Evolutionary conservation across 139 green algal species (phyloP).

Genomic region (Chlamydomonas applanata): DNA sequence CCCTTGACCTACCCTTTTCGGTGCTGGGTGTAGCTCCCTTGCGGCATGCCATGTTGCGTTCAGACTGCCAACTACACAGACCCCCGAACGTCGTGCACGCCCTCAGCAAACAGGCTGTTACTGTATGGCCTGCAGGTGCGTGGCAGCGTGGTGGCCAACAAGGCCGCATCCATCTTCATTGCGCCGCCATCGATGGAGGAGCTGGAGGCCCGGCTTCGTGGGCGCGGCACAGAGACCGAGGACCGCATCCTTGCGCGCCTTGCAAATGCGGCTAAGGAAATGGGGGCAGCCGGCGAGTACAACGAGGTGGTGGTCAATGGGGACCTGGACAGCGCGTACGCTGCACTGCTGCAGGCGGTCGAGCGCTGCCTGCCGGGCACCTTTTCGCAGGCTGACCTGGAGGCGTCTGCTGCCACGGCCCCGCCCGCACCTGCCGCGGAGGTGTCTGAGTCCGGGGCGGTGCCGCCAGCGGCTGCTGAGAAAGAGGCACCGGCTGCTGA

Average conservation of each 20-base stretch:
- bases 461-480: not conserved
- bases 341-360: slow-evolving; percentile 31
- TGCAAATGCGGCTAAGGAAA: slow-evolving; percentile 56
- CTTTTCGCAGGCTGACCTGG: not conserved
- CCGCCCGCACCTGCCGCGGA: not conserved
- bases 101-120: no score
- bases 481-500: not conserved
- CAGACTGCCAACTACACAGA: no score
- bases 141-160: slow-evolving; percentile 24
- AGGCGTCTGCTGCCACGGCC: not conserved
- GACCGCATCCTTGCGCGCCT: slow-evolving; percentile 74
- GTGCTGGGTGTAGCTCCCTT: no score
- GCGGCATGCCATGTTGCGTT: no score
- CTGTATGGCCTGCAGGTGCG: no score
- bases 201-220: slow-evolving; percentile 71
- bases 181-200: slow-evolving; percentile 69
- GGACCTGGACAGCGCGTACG: slow-evolving; percentile 58
- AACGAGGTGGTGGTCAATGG: slow-evolving; percentile 76
- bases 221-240: slow-evolving; percentile 76
- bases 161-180: slow-evolving; percentile 80
- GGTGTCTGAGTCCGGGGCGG: not conserved
- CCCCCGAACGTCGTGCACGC: no score
- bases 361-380: slow-evolving; percentile 20
- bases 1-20: no score
- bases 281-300: slow-evolving; percentile 63